phyloP scores from a whole-genome alignment of 768 basidiomycete genomes.

The Amanita brunnescens region DNA sequence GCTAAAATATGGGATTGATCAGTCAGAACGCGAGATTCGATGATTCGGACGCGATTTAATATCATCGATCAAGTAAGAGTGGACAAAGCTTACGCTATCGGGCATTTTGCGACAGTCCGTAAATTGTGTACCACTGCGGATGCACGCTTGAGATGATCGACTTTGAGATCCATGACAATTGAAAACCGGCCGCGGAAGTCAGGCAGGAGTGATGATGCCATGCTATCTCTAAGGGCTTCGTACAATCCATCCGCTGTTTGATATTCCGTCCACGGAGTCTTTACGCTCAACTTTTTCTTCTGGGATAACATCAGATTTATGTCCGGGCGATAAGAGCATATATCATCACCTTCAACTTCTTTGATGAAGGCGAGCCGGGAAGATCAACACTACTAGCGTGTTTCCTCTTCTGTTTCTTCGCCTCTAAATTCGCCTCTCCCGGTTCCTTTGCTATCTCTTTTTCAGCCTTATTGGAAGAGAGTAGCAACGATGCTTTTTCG shows the following conservation, averaged over 20 bases:
- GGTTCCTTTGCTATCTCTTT: neutral
- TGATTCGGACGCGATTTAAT: too few relatives aligned
- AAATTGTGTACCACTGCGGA: neutral
- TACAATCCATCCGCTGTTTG: neutral
- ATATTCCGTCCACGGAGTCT: neutral
- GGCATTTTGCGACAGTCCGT: neutral
- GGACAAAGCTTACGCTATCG: neutral
- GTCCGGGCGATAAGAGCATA: neutral
- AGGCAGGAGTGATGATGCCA: neutral
- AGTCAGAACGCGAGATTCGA: too few relatives aligned
- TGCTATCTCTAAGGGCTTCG: neutral
- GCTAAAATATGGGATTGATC: neutral
- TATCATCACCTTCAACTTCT: neutral
- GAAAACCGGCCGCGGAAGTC: neutral
- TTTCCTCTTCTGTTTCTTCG: neutral
- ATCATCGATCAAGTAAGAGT: neutral
- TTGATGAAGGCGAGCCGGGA: neutral
- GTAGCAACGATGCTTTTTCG: neutral
- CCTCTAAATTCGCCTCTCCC: neutral
- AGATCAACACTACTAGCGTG: too few relatives aligned
- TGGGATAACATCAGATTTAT: neutral
- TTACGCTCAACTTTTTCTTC: neutral
- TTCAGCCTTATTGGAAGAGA: neutral
- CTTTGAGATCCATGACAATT: neutral
- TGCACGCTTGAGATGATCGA: neutral